These are phyloP conservation scores for Luffa acutangula DNA, from an alignment of 306 rosid genomes.

Conservation along the genomic window DNA sequence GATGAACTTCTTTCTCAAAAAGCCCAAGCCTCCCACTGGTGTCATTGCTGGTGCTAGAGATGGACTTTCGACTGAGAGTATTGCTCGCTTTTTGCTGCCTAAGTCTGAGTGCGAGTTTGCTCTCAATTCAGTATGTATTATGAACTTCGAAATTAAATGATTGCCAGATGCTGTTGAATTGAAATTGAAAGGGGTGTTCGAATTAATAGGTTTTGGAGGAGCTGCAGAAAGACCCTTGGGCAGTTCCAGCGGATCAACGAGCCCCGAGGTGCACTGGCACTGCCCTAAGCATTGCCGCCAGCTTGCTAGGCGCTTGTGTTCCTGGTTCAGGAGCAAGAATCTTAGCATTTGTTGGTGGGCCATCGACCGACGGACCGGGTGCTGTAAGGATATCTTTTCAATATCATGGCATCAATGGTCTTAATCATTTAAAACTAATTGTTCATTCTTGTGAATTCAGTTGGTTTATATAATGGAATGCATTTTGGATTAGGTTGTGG, in stretches of 20 bases:
- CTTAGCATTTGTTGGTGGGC: slow-evolving; percentile 92
- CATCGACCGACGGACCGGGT: slow-evolving; percentile 88
- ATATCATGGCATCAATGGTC: background rate
- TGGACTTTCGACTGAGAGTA: slow-evolving; percentile 66
- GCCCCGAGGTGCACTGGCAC: slow-evolving; percentile 83
- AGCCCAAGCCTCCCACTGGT: slow-evolving; percentile 63
- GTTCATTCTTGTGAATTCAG: background rate
- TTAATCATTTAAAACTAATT: background rate
- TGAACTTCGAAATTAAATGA: background rate
- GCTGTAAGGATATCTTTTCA: slow-evolving; percentile 51
- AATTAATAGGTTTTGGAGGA: slow-evolving; percentile 68
- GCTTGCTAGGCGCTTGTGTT: slow-evolving; percentile 91
- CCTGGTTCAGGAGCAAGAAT: slow-evolving; percentile 94
- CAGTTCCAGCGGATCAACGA: slow-evolving; percentile 66
- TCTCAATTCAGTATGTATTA: slow-evolving; percentile 53
- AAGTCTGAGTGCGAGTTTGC: slow-evolving; percentile 78
- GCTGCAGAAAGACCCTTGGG: slow-evolving; percentile 97
- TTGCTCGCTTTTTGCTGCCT: slow-evolving; percentile 67
- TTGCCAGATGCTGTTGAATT: background rate
- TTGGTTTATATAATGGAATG: background rate
- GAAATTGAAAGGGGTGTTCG: background rate
- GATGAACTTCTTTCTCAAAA: slow-evolving; percentile 68
- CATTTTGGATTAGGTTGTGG: background rate
- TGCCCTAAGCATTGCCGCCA: slow-evolving; percentile 67
- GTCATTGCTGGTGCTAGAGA: slow-evolving; percentile 88